Percentiles rank a stretch among this genome's conserved stretches.
These are phyloP conservation scores for Carnegiea gigantea DNA, from an alignment of 179 eudicot species.

Conservation along the genomic window DNA sequence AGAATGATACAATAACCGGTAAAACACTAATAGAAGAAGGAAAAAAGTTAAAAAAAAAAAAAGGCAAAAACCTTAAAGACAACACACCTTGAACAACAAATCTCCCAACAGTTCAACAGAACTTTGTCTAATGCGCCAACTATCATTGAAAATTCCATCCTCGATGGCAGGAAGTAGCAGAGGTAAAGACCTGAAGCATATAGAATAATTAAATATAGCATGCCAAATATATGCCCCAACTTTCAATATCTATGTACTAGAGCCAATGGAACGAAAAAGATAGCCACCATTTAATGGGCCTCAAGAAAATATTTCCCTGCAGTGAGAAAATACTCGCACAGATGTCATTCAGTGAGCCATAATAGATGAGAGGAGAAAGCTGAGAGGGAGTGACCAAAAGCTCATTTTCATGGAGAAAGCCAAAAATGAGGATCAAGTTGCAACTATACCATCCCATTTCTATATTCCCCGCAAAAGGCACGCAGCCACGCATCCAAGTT, in stretches of 20 bases:
- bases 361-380: not conserved
- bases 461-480: not conserved
- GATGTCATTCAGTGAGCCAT: not conserved
- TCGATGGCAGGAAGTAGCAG: conserved; percentile 98
- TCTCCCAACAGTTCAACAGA: conserved; percentile 96
- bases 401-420: not conserved
- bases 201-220: conserved; percentile 2
- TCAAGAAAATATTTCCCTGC: not conserved
- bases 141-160: conserved; percentile 98
- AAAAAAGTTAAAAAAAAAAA: not conserved
- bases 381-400: not conserved
- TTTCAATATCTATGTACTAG: not conserved
- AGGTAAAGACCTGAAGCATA: conserved; percentile 71
- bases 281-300: not conserved
- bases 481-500: not conserved
- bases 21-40: not conserved
- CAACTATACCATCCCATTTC: not conserved
- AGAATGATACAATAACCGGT: not conserved
- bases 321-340: not conserved
- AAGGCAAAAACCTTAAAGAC: conserved; percentile 8
- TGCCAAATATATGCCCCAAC: not conserved
- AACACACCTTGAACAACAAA: conserved; percentile 82
- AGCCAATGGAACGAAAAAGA: not conserved
- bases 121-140: conserved; percentile 97
- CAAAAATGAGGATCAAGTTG: not conserved